Evolutionary conservation across 192 early-diverging fungal species (phyloP), one percentile per base, ranked within the genome.

Genomic region (Backusella psychrophila): DNA sequence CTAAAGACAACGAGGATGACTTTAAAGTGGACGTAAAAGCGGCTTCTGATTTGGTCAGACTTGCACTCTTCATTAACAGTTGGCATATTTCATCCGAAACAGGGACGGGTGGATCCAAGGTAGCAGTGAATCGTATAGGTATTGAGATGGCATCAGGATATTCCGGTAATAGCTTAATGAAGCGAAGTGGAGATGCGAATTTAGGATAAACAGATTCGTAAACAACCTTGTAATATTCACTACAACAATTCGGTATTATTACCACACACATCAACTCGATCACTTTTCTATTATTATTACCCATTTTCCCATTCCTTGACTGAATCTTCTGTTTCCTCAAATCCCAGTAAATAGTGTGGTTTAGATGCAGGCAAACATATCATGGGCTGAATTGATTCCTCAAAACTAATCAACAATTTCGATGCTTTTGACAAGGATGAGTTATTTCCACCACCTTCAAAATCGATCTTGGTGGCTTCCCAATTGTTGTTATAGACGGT

Each of bases 71-170:
- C 73, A 79, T 74, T 23, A 79, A 8, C 26, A 44, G 69, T 41
- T 79, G 78, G 14, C 41, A 31, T 31, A 79, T 70, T 11, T 49
- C 44, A 34, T 77, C 80, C n/a, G 80, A 75, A 33, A 63, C 73
- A 4, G 80, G 76, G 14, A 81, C 31, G 7, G 80, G 80, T 4
- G 68, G 52, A 42, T 77, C 73, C 34, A 81, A 34, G 7, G 26
- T 77, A 21, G 76, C 80, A 7, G 75, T 77, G 75, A 81, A 78
- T 38, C 76, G 69, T 36, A 81, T 41, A 15, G 76, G 76, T 21
- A 81, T 69, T 17, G 80, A 33, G 2, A 8, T 52, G 8, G 56
- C 66, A 35, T 74, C 46, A 26, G 80, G 72, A 8, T 52, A 29
- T 7, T 68, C 66, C 1, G 80, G 72, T 12, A 68, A 53, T 26